Percentiles rank a stretch among this genome's conserved stretches.
Conservation (phyloP, 805 yeast species). For the Saturnispora mendoncae region DNA sequence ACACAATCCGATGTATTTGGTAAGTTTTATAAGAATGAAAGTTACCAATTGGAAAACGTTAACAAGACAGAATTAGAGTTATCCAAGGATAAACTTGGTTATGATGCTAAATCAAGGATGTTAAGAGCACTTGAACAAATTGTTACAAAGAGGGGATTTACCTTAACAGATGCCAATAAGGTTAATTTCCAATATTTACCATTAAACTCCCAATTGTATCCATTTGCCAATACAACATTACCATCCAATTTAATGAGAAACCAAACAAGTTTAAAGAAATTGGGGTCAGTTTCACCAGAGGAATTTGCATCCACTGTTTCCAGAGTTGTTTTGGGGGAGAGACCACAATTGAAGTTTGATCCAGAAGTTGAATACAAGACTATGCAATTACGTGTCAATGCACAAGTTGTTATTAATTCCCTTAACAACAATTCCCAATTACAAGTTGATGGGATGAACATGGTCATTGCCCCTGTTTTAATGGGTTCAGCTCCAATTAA, state of each 20-base stretch:
- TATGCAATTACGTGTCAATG: conserved; percentile 21
- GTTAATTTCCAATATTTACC: conserved; percentile 16
- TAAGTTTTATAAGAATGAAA: neutral
- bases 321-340: conserved; percentile 23
- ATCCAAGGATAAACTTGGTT: conserved; percentile 22
- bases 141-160: conserved; percentile 19
- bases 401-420: conserved; percentile 25
- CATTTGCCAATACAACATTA: conserved; percentile 21
- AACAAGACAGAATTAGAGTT: conserved; percentile 19
- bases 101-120: conserved; percentile 22
- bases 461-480: conserved; percentile 15
- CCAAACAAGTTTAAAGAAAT: conserved; percentile 11
- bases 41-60: conserved; percentile 1
- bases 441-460: conserved; percentile 23
- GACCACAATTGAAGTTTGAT: conserved; percentile 21
- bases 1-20: conserved; percentile 6
- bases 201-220: conserved; percentile 16
- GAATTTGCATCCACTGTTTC: conserved; percentile 19
- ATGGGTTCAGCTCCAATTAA: conserved; percentile 17
- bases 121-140: conserved; percentile 24
- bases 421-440: conserved; percentile 26
- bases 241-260: conserved; percentile 17
- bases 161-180: conserved; percentile 13
- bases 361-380: conserved; percentile 19
- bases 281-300: conserved; percentile 15